Evolutionary conservation across 2,329 filamentous ascomycete species (phyloP).

Genomic region (Graphiopsis chlorocephala): DNA sequence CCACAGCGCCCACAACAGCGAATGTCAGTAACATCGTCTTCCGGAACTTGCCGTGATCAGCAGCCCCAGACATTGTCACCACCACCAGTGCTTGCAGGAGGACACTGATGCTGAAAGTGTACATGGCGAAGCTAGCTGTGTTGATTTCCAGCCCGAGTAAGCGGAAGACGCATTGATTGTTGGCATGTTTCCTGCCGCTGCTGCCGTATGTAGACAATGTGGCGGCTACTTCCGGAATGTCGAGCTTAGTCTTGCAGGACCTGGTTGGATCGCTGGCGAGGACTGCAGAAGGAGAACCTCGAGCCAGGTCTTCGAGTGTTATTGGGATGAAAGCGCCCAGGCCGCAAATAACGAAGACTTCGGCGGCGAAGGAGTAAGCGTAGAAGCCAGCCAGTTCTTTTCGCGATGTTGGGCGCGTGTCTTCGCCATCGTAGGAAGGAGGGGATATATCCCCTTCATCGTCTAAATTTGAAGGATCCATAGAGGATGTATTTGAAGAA

Average conservation of each 20-base stretch:
- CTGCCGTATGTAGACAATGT: not conserved
- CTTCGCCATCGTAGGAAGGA: conserved; percentile 73
- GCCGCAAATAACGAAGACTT: conserved; percentile 92
- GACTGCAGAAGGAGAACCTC: conserved; percentile 74
- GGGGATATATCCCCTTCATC: conserved; percentile 11
- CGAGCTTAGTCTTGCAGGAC: conserved; percentile 58
- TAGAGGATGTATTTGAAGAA: conserved; percentile 4
- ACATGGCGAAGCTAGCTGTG: conserved; percentile 96
- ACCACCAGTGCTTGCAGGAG: conserved; percentile 85
- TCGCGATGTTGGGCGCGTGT: conserved; percentile 79
- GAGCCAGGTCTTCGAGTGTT: conserved; percentile 85
- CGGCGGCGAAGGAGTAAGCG: conserved; percentile 90
- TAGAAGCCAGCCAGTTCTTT: conserved; percentile 95
- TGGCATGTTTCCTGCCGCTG: not conserved
- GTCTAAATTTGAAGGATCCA: conserved; percentile 19
- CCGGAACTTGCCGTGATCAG: conserved; percentile 41
- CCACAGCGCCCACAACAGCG: conserved; percentile 73
- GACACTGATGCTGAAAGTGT: conserved; percentile 92
- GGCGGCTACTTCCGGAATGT: conserved; percentile 3
- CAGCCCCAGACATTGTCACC: conserved; percentile 82
- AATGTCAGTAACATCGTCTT: conserved; percentile 87
- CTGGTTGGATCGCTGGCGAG: conserved; percentile 72
- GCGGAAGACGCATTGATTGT: conserved; percentile 73
- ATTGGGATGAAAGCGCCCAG: conserved; percentile 92
- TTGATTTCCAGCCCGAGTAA: conserved; percentile 85